Percentiles rank a stretch among this genome's conserved stretches.
phyloP scores from a whole-genome alignment of 2,329 filamentous ascomycete species.

The Penicillium verrucosum region DNA sequence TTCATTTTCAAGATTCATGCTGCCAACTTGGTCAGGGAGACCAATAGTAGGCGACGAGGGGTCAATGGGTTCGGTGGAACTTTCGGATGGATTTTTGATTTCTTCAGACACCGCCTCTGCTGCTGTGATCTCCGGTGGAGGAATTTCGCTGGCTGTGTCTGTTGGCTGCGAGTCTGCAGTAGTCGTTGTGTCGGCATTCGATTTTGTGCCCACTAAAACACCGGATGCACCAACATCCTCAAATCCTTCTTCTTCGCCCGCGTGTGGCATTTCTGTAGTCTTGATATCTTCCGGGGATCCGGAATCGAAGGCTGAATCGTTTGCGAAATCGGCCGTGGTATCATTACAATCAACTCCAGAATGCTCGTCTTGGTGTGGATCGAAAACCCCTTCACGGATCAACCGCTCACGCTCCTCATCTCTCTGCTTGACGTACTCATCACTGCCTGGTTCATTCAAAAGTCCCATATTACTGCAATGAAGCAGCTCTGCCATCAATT shows the following conservation, averaged over 20 bases:
- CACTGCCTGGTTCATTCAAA: conserved; percentile 85
- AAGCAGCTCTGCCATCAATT: conserved; percentile 94
- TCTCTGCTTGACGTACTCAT: conserved; percentile 75
- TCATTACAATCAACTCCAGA: conserved; percentile 57
- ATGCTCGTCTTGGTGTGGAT: conserved; percentile 44
- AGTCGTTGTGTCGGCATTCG: conserved; percentile 54
- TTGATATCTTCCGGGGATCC: conserved; percentile 64
- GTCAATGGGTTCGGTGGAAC: conserved; percentile 25
- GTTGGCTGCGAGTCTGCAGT: not conserved
- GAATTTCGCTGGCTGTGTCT: not conserved
- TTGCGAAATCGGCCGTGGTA: conserved; percentile 44
- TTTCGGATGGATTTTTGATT: conserved; percentile 20
- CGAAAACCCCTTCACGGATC: conserved; percentile 70
- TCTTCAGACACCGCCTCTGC: not conserved
- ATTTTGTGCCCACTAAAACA: conserved; percentile 69
- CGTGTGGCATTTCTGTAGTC: conserved; percentile 72
- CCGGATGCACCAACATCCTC: conserved; percentile 75
- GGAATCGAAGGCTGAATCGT: conserved; percentile 42
- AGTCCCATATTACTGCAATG: conserved; percentile 99
- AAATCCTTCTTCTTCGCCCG: conserved; percentile 85
- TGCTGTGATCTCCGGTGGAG: not conserved
- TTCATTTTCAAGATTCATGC: conserved; percentile 54
- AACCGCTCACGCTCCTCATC: conserved; percentile 79
- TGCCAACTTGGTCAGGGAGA: conserved; percentile 54
- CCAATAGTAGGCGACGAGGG: conserved; percentile 51